Evolutionary conservation across 805 yeast species (phyloP).

Genomic region (Kodamaea lidongshanica): DNA sequence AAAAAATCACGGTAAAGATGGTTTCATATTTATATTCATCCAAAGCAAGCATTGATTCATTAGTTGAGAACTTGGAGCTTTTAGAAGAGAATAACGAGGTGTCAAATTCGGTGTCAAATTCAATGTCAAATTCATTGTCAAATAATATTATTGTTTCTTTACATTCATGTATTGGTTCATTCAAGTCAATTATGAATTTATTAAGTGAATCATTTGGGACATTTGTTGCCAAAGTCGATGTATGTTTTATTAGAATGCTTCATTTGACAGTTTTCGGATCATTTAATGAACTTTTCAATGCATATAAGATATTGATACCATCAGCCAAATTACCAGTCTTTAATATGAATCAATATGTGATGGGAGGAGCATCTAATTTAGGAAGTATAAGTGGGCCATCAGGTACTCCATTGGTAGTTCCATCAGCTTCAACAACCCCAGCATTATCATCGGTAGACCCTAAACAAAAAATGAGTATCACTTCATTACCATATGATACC

Average conservation of each 20-base stretch:
- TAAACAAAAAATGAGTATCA: slow-evolving; percentile 17
- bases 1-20: slow-evolving; percentile 47
- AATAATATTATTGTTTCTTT: slow-evolving; percentile 27
- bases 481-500: slow-evolving; percentile 20
- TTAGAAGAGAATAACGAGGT: slow-evolving; percentile 31
- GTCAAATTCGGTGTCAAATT: too few relatives aligned
- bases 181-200: slow-evolving; percentile 45
- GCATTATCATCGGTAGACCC: slow-evolving; percentile 40
- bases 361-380: slow-evolving; percentile 8
- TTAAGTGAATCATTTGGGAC: slow-evolving; percentile 43
- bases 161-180: slow-evolving; percentile 36
- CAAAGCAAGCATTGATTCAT: slow-evolving; percentile 48
- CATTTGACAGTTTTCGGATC: slow-evolving; percentile 57
- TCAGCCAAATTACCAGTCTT: slow-evolving; percentile 8
- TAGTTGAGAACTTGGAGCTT: slow-evolving; percentile 52
- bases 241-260: slow-evolving; percentile 59
- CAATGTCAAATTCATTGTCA: slow-evolving; percentile 18
- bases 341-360: slow-evolving; percentile 1
- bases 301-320: slow-evolving; percentile 44
- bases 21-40: slow-evolving; percentile 47
- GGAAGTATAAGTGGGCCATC: slow-evolving; percentile 5
- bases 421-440: slow-evolving; percentile 13
- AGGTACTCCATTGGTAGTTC: slow-evolving; percentile 11
- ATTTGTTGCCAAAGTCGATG: slow-evolving; percentile 53
- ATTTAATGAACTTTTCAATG: slow-evolving; percentile 61